Evolutionary conservation across 345 rosid species (phyloP), one percentile per base, ranked within the genome.

Genomic region (Eucalyptus polybractea): DNA sequence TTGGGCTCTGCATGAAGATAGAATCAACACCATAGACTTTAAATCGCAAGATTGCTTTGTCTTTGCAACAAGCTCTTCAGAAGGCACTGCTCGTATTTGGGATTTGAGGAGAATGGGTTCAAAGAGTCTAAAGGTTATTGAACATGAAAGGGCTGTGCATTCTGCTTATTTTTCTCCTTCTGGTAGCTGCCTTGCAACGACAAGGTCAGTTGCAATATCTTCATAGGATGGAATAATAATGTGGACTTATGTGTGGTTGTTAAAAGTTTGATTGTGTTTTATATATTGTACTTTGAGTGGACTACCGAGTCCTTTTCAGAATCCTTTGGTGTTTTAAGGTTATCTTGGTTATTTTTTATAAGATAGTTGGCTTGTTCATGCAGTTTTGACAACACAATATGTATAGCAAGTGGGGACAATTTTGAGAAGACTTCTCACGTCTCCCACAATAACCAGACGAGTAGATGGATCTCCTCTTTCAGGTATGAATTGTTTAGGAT

Each of bases 111-210:
- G 90, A 85, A 92, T 95, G 90, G 89, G 89, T 81, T 94, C 93
- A 21, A 88, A 92, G 88, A 87, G 92, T 67, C 89, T 95, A 90
- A 89, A 87, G 90, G 92, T 86, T 62, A 86, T 95, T 4, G 88
- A 88, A 44, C 98, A 98, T 91, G 51, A 87, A 19, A 94, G 90
- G 92, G 94, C 95, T 50, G 97, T 97, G 87, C 93, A 95, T 80
- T 94, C 98, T 89, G 99, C 99, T 76, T 96, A 95, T 89, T 98
- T 98, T 93, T 98, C 99, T 58, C 98, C 99, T 40, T 94, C 96
- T 60, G 99, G 98, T 85, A 92, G 87, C 90, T 92, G 40, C 88
- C 94, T 97, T 86, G 98, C 95, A 76, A 96, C 98, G 10, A 94
- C 99, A 87, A 96, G 98, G 99, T 96, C 45, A 24, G 87, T 86